Base-by-base conservation (phyloP, 331 rosid species). In the Acacia concinna region DNA sequence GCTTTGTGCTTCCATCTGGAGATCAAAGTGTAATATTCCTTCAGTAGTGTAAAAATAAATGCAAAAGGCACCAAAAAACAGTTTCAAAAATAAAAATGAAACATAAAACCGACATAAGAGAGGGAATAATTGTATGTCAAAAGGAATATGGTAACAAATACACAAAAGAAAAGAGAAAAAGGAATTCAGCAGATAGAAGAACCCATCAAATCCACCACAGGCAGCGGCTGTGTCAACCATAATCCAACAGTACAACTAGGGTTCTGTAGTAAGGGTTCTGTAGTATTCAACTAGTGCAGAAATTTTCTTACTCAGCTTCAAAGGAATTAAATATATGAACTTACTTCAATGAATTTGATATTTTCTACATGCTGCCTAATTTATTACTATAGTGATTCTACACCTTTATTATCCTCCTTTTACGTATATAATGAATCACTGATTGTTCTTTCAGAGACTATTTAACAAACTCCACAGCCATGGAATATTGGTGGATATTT, bases 1-100 rank as follows among this genome's bases (percentile, higher is more conserved):
- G 75, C 57, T 62, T 38, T 85, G 89, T 2, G 74, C 76, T 68
- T 86, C 92, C 92, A 89, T 91, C 92, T 91, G 87, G 87, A 85
- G 82, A 79, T 25, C 12, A 46, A 74, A 78, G 59, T 56, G n/a
- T 14, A 68, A 8, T 63, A 63, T 68, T 74, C 49, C 25, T 64
- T 69, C 43, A 78, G 68, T 71, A 38, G 18, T 12, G 56, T 74
- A 37, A 81, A 70, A 70, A 79, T 64, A 25, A 28, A 54, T 6
- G 62, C 10, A 49, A 5, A 23, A 41, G 35, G 35, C n/a, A 62
- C n/a, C 25, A 79, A 13, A 27, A 78, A n/a, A 43, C 35, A 56
- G 59, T 57, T 71, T 35, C 31, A 12, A 65, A 15, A 34, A 69
- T 32, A 43, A 64, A 79, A 25, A 82, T 7, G 59, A 46, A 57